Evolutionary conservation across 129 eudicot genomes (phyloP).

Genomic region (Pseudognaphalium luteoalbum): DNA sequence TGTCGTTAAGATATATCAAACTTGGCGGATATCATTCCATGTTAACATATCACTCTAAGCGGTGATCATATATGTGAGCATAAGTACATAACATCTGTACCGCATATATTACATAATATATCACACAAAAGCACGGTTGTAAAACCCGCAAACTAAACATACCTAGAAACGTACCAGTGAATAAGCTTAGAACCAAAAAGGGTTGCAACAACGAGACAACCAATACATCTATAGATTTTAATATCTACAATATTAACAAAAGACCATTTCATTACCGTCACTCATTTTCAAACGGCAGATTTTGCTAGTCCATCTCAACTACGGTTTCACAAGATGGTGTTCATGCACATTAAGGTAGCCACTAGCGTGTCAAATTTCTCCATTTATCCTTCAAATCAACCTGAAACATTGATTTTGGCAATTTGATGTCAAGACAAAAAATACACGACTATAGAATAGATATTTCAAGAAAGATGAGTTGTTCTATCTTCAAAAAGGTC

Average conservation of each 20-base stretch:
- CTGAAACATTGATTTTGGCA: constrained; percentile 35
- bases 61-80: not conserved
- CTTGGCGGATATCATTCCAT: not conserved
- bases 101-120: not conserved
- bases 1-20: not conserved
- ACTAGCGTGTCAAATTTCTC: constrained; percentile 55
- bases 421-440: constrained; percentile 9
- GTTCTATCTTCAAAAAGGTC: constrained; percentile 74
- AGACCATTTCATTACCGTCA: constrained; percentile 20
- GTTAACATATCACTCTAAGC: not conserved
- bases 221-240: not conserved
- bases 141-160: constrained; percentile 3
- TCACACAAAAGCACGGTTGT: constrained; percentile 19
- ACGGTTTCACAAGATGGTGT: constrained; percentile 10
- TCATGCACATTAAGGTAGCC: not conserved
- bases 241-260: constrained; percentile 12
- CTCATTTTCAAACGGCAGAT: constrained; percentile 2
- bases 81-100: not conserved
- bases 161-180: constrained; percentile 6
- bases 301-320: not conserved
- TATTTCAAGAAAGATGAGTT: not conserved
- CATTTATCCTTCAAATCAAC: constrained; percentile 82
- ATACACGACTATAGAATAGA: not conserved
- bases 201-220: not conserved
- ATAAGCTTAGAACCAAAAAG: not conserved